Evolutionary conservation across 345 rosid genomes (phyloP).

Genomic region (Streptanthus diversifolius): DNA sequence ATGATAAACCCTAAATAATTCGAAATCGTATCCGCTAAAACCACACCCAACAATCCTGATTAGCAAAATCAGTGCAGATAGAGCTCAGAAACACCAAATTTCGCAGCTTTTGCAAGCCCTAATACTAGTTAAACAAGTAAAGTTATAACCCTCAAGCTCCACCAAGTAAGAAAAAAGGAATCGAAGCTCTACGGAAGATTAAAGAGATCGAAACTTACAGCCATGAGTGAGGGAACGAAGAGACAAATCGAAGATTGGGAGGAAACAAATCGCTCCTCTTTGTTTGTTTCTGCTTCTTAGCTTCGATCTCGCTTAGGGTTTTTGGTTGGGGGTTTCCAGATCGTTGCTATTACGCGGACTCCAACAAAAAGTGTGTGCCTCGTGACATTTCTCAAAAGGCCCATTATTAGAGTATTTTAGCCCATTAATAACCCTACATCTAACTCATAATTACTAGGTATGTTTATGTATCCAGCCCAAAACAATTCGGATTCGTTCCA

Average conservation of each 20-base stretch:
- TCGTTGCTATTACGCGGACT: neutral
- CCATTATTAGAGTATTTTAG: neutral
- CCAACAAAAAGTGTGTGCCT: neutral
- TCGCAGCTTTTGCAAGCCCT: neutral
- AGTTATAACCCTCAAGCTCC: neutral
- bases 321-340: neutral
- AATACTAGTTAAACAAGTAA: neutral
- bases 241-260: neutral
- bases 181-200: neutral
- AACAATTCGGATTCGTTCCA: neutral
- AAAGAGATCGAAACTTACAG: slow-evolving; percentile 25
- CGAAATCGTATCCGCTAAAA: neutral
- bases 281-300: too few species aligned
- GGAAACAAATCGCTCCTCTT: neutral
- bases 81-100: neutral
- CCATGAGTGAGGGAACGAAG: slow-evolving; percentile 18
- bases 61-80: neutral
- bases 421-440: neutral
- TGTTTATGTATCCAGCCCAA: neutral
- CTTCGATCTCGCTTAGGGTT: slow-evolving; percentile 8
- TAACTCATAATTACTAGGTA: neutral
- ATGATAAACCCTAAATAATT: neutral
- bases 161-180: neutral
- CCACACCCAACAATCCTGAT: neutral
- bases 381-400: neutral